A percentile compares a stretch with the other conserved stretches of the same genome.
These are phyloP conservation scores for Boletus coccyginus DNA, from an alignment of 768 basidiomycete genomes.

Conservation along the genomic window DNA sequence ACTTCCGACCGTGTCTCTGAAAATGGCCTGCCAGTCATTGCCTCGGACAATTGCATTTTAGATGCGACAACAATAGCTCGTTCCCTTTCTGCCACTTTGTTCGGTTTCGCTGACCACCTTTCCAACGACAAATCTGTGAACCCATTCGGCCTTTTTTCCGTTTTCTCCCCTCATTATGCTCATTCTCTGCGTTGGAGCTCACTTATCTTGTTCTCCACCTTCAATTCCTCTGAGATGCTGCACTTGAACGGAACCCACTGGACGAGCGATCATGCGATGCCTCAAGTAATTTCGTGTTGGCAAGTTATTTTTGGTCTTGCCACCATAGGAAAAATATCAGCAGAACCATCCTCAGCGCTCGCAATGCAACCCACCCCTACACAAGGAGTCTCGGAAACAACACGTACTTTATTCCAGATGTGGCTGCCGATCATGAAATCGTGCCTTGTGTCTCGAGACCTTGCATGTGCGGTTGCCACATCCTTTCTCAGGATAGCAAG, in stretches of 20 bases:
- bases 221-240: constrained; percentile 8
- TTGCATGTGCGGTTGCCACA: constrained; percentile 32
- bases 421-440: constrained; percentile 35
- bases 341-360: neutral
- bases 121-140: neutral
- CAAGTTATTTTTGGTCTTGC: constrained; percentile 41
- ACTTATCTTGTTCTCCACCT: constrained; percentile 38
- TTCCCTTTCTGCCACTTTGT: constrained; percentile 11
- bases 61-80: constrained; percentile 14
- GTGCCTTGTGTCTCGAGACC: constrained; percentile 32
- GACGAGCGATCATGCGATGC: neutral
- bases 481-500: constrained; percentile 48
- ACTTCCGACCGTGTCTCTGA: neutral
- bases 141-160: constrained; percentile 7
- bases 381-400: constrained; percentile 23
- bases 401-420: constrained; percentile 38
- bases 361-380: neutral
- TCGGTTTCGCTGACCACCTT: neutral
- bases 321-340: constrained; percentile 33
- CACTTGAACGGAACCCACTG: neutral
- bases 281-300: constrained; percentile 32
- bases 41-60: neutral
- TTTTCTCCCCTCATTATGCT: constrained; percentile 31
- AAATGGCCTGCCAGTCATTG: neutral
- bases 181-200: constrained; percentile 42